Evolutionary conservation across 2,329 filamentous ascomycete genomes (phyloP).

Genomic region (Emergomyces pasteurianus): DNA sequence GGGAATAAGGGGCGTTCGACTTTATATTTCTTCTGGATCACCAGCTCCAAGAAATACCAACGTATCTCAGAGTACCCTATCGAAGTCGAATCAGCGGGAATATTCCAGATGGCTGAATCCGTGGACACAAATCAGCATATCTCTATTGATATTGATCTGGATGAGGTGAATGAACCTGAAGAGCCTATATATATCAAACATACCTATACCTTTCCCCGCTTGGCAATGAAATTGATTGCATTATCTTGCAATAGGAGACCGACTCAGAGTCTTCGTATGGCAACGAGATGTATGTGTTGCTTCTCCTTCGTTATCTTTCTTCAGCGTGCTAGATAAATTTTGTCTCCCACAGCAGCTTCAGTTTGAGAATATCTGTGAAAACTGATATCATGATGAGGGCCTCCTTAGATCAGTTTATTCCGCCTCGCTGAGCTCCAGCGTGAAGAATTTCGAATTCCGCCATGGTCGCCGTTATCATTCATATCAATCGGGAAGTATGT

Average conservation of each 20-base stretch:
- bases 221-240: not conserved
- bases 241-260: not conserved
- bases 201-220: not conserved
- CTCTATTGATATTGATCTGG: not conserved
- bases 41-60: not conserved
- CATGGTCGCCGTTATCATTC: conserved; percentile 10
- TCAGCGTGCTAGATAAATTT: no score
- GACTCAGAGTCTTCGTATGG: not conserved
- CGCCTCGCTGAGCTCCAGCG: not conserved
- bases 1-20: no score
- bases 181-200: not conserved
- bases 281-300: not conserved
- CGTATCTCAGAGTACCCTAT: not conserved
- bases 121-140: not conserved
- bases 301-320: not conserved
- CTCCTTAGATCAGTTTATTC: not conserved
- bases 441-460: conserved; percentile 1
- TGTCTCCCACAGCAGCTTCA: no score
- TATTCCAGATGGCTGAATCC: not conserved
- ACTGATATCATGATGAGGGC: not conserved
- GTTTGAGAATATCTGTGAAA: not conserved
- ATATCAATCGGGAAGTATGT: conserved; percentile 5
- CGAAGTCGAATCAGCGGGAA: not conserved
- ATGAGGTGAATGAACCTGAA: not conserved
- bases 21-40: no score